A percentile compares a stretch with the other conserved stretches of the same genome.
phyloP scores from a whole-genome alignment of 2,329 filamentous ascomycete species.

The Coniochaeta sp. region DNA sequence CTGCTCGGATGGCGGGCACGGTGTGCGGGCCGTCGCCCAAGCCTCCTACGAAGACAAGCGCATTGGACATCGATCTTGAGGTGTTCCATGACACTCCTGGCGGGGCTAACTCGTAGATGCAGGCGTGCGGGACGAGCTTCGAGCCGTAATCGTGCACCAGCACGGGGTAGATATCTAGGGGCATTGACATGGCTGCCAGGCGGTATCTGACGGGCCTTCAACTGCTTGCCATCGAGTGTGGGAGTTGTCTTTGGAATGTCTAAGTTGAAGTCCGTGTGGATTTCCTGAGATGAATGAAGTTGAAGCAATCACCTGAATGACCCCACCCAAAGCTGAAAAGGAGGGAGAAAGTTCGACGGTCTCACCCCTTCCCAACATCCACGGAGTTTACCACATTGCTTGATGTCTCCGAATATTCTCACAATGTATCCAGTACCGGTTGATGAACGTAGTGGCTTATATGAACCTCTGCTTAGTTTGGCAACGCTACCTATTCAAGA shows the following conservation, averaged over 20 bases:
- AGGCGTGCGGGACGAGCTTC: constrained; percentile 21
- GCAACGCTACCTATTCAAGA: not conserved
- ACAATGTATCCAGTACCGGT: too few species aligned
- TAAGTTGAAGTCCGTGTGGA: not conserved
- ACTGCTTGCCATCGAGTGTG: not conserved
- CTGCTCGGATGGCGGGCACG: constrained; percentile 45
- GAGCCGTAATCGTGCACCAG: constrained; percentile 39
- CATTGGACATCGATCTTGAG: constrained; percentile 29
- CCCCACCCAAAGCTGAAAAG: not conserved
- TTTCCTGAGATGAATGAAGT: not conserved
- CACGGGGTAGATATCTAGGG: constrained; percentile 29
- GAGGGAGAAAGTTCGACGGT: not conserved
- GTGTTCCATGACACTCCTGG: not conserved
- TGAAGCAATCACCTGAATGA: not conserved
- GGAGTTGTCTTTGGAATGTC: not conserved
- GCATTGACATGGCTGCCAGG: constrained; percentile 7
- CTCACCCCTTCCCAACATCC: not conserved
- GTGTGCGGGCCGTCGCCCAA: constrained; percentile 63
- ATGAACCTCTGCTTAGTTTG: not conserved
- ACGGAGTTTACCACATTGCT: not conserved
- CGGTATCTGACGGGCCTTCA: not conserved
- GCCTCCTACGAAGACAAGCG: constrained; percentile 63
- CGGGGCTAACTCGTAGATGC: constrained; percentile 37
- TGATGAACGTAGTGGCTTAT: too few species aligned
- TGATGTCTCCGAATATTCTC: not conserved